A percentile compares a stretch with the other conserved stretches of the same genome.
These are phyloP conservation scores for Friedmanniomyces simplex DNA, from an alignment of 495 filamentous ascomycete genomes.

Conservation along the genomic window DNA sequence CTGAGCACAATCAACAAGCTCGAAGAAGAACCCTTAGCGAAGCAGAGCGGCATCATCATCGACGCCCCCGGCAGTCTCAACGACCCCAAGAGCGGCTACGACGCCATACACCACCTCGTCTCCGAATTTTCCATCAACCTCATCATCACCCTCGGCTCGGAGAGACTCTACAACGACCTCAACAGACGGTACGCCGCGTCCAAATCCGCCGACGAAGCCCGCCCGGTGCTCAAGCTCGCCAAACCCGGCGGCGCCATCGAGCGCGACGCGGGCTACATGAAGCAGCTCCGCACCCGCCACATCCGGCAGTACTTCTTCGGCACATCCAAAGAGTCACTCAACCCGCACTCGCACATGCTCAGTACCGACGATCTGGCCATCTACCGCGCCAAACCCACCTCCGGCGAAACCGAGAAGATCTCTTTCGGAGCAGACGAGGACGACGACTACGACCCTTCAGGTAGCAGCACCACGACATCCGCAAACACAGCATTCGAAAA, in stretches of 20 bases:
- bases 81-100: slow-evolving; percentile 53
- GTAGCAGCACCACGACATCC: slow-evolving; percentile 28
- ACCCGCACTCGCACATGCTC: slow-evolving; percentile 70
- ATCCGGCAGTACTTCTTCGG: slow-evolving; percentile 95
- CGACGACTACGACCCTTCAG: slow-evolving; percentile 14
- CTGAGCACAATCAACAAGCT: slow-evolving; percentile 68
- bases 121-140: slow-evolving; percentile 59
- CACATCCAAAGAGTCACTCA: slow-evolving; percentile 61
- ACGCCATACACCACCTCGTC: slow-evolving; percentile 70
- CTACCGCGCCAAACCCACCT: slow-evolving; percentile 38
- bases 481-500: slow-evolving; percentile 40
- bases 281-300: slow-evolving; percentile 55
- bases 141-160: slow-evolving; percentile 74
- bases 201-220: slow-evolving; percentile 46
- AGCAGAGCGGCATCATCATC: slow-evolving; percentile 67
- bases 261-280: slow-evolving; percentile 65
- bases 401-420: slow-evolving; percentile 2
- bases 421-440: slow-evolving; percentile 5
- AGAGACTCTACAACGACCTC: slow-evolving; percentile 70
- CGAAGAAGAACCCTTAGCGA: slow-evolving; percentile 61
- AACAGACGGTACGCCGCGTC: slow-evolving; percentile 58
- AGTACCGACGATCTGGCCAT: slow-evolving; percentile 62
- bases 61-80: slow-evolving; percentile 66
- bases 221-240: slow-evolving; percentile 66
- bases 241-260: slow-evolving; percentile 85